Base-by-base conservation (phyloP, 2,329 filamentous ascomycete genomes). In the Scorias spongiosa region DNA sequence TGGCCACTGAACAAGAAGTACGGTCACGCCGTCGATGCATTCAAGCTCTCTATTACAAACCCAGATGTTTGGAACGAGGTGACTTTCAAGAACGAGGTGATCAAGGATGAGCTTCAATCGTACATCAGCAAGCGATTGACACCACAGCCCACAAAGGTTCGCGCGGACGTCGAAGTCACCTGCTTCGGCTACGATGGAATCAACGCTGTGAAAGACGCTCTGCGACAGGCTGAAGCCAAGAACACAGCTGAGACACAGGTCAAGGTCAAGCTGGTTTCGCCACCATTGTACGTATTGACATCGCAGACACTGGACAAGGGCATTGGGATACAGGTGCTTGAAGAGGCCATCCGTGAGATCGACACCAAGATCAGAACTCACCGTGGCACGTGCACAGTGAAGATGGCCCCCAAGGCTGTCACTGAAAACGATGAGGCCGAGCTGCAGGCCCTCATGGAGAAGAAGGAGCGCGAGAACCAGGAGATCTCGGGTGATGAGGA, bases 391-490 rank as follows among this genome's bases (percentile, higher is more conserved):
- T 82, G 89, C 59, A 75, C 81, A 38, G 82, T 95, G 56, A 94
- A 93, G 78, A 98, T 98, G 91, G 88, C 91, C 58, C 91, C 91
- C 54, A 96, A 96, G 79, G 91, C 93, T 4, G 91, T 98, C 49
- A 98, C 91, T 1, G 93, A 96, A 74, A 93, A 87, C 64, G 93
- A 98, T 58, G 91, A 98, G 60, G 91, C 89, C 20, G 88, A 95
- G 67, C 73, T 98, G 52, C 87, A 95, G 65, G 91, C 89, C 42
- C 76, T 98, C 52, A 98, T 98, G 91, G 91, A 96, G 75, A 95
- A 96, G 80, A 81, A 84, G 53, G 91, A 94, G 72, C 81, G 86
- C 53, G 89, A 96, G 76, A 98, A 98, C 67, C 84, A 86, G 63
- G 86, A 98, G 65, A 86, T 98, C 60, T 94, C 87, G 65, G 91